These are phyloP conservation scores for Waltergamsia citrina DNA, from an alignment of 2,329 filamentous ascomycete genomes.

Conservation along the genomic window DNA sequence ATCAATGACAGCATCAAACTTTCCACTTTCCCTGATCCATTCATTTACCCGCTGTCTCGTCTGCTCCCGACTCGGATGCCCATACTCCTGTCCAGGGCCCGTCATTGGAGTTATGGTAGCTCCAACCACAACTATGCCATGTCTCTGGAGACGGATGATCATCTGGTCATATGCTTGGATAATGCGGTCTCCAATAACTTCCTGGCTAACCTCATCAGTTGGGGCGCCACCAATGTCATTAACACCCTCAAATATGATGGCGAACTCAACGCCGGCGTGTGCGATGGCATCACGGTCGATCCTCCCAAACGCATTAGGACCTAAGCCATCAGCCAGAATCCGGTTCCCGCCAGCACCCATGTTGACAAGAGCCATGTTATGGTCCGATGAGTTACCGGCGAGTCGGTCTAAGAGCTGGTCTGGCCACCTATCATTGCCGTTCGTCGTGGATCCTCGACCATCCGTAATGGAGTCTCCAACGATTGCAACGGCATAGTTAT, in stretches of 20 bases:
- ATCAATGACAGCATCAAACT: slow-evolving; percentile 53
- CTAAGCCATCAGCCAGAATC: slow-evolving; percentile 47
- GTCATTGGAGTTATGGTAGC: slow-evolving; percentile 39
- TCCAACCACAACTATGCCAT: slow-evolving; percentile 43
- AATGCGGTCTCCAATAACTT: slow-evolving; percentile 32
- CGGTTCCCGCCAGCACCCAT: slow-evolving; percentile 56
- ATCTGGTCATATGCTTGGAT: slow-evolving; percentile 49
- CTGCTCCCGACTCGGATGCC: slow-evolving; percentile 37
- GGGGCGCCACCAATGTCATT: slow-evolving; percentile 51
- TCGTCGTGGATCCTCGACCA: slow-evolving; percentile 48
- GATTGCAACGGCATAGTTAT: slow-evolving; percentile 36
- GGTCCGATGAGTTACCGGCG: slow-evolving; percentile 23
- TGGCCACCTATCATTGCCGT: slow-evolving; percentile 43
- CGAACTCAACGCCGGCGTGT: slow-evolving; percentile 43
- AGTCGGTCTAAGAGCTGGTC: slow-evolving; percentile 33
- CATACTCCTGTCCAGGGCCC: slow-evolving; percentile 40
- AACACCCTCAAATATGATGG: slow-evolving; percentile 52
- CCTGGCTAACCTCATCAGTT: slow-evolving; percentile 30
- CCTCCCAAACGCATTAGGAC: slow-evolving; percentile 46
- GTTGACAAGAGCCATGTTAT: slow-evolving; percentile 41
- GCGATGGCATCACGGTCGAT: slow-evolving; percentile 51
- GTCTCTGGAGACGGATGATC: slow-evolving; percentile 37
- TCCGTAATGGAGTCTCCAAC: slow-evolving; percentile 61
- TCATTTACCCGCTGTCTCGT: slow-evolving; percentile 45
- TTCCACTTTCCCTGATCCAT: slow-evolving; percentile 44